A percentile compares a stretch with the other conserved stretches of the same genome.
Conservation (phyloP, 2,329 filamentous ascomycete genomes). For the Aspergillus niger region DNA sequence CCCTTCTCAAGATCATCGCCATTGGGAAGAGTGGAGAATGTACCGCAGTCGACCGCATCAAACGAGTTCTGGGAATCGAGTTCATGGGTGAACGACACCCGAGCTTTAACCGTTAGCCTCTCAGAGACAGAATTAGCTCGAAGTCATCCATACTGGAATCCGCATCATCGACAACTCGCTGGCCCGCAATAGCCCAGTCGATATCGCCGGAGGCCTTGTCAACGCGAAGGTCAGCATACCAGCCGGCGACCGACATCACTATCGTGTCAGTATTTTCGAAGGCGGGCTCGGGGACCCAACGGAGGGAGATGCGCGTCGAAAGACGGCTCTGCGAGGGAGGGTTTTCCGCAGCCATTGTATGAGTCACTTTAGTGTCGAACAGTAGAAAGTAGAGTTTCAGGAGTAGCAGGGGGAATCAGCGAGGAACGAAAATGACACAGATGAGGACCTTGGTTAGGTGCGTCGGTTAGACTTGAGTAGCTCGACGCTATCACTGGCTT, state of each 20-base stretch:
- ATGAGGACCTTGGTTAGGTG: background rate
- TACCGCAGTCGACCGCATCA: conserved; percentile 38
- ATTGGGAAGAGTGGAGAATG: conserved; percentile 41
- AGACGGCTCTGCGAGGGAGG: conserved; percentile 19
- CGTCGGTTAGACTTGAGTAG: background rate
- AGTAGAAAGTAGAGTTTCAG: background rate
- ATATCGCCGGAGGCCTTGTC: conserved; percentile 37
- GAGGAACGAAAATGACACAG: background rate
- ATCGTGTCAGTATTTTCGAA: conserved; percentile 49
- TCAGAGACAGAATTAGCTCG: too few relatives aligned
- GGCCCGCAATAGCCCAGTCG: conserved; percentile 49
- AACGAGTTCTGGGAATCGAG: conserved; percentile 42
- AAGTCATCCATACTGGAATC: conserved; percentile 35
- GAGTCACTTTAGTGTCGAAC: too few relatives aligned
- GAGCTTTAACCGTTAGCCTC: conserved; percentile 23
- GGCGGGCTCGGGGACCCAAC: conserved; percentile 45
- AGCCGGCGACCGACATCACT: conserved; percentile 46
- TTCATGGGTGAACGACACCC: conserved; percentile 42
- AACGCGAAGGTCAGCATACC: conserved; percentile 49
- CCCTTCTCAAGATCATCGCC: conserved; percentile 46
- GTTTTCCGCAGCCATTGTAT: background rate
- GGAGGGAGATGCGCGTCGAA: conserved; percentile 47
- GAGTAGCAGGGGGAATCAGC: too few relatives aligned
- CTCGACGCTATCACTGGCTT: background rate
- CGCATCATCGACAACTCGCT: conserved; percentile 39